Base-by-base conservation (phyloP, 352 stramenopile genomes). In the Phytophthora pini region DNA sequence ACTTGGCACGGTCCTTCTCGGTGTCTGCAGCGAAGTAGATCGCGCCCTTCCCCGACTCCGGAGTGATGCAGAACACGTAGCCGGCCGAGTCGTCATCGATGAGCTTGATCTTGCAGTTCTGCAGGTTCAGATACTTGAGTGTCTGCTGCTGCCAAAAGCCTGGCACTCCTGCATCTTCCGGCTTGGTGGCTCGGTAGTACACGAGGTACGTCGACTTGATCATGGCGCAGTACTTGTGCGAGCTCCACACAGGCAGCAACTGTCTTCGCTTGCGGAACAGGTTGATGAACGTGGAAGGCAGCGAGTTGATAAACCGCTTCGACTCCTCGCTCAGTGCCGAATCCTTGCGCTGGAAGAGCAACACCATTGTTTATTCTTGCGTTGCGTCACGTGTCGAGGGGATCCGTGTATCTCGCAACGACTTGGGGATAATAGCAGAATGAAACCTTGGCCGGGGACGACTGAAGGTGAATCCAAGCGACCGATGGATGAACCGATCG, bases 181-280 rank as follows among this genome's bases (percentile, higher is more conserved):
- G 34, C 43, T 88, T 91, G 15, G 70, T 82, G 20, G 83, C 83
- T 67, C 88, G 88, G 64, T 92, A 92, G 74, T 93, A 96, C 17
- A 96, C 72, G 40, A 96, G 61, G 61, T 74, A 96, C 41, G 79
- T 92, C 53, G 88, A 92, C 70, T 96, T 96, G 77, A 96, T 93
- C 84, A 93, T 84, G 50, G 79, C 65, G 71, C 87, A 94, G 73
- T 96, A 96, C 72, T 90, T 93, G 66, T 90, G 67, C 31, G 84
- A 92, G 68, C 80, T 89, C 88, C 88, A 96, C 3, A 94, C 84
- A 1, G 84, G 88, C 34, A 94, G 62, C 9, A 96, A 39, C 45
- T 93, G 87, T 11, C 88, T 76, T 26, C 83, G 85, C 76, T 96
- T 96, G 68, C 87, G 86, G 53, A 94, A 92, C n/a, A 91, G 40